Conservation (phyloP, 2,329 filamentous ascomycete species). For the Colletotrichum gloeosporioides region DNA sequence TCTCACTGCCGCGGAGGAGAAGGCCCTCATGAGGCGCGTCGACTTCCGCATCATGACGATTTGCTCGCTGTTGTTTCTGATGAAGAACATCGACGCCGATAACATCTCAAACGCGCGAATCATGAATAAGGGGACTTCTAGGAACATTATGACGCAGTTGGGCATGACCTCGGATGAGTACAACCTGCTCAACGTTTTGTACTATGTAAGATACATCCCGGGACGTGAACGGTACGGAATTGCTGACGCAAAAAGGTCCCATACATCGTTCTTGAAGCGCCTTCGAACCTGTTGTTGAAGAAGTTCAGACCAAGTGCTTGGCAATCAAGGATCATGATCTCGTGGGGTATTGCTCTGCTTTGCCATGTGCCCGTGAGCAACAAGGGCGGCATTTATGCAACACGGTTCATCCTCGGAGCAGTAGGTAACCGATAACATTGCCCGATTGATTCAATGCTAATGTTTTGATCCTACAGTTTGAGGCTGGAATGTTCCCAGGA, state of each 20-base stretch:
- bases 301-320: slow-evolving; percentile 41
- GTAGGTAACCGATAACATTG: slow-evolving; percentile 36
- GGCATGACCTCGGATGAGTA: slow-evolving; percentile 44
- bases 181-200: slow-evolving; percentile 41
- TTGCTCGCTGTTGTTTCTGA: slow-evolving; percentile 44
- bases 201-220: slow-evolving; percentile 37
- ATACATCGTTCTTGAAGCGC: slow-evolving; percentile 43
- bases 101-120: slow-evolving; percentile 44
- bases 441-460: background rate
- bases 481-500: slow-evolving; percentile 47
- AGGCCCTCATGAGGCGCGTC: slow-evolving; percentile 26
- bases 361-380: slow-evolving; percentile 40
- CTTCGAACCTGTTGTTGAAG: slow-evolving; percentile 45
- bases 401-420: slow-evolving; percentile 42
- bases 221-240: background rate
- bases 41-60: slow-evolving; percentile 30
- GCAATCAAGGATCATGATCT: slow-evolving; percentile 46
- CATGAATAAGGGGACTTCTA: slow-evolving; percentile 44
- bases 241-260: slow-evolving; percentile 32
- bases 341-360: slow-evolving; percentile 40
- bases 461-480: slow-evolving; percentile 27
- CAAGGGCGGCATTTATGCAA: slow-evolving; percentile 40
- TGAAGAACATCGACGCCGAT: slow-evolving; percentile 43
- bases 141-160: slow-evolving; percentile 47
- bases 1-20: slow-evolving; percentile 29